Evolutionary conservation across 176 grass and related monocot genomes (phyloP).

Genomic region (Otatea glauca): DNA sequence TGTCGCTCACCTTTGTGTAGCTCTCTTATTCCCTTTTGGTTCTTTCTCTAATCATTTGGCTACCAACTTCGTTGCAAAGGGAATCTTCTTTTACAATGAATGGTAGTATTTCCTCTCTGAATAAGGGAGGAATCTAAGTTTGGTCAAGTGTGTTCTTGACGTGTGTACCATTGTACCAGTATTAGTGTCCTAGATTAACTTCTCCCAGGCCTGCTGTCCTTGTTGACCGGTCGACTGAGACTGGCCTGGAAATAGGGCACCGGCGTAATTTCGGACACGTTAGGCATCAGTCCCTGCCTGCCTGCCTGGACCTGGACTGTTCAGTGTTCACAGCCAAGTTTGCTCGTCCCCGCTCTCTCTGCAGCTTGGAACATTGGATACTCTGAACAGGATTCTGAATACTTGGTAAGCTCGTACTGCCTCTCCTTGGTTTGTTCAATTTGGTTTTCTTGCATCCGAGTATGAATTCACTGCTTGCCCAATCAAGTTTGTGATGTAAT

Average conservation of each 20-base stretch:
- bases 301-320: constrained; percentile 3
- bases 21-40: neutral
- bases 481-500: neutral
- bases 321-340: constrained; percentile 4
- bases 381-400: constrained; percentile 7
- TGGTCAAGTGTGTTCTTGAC: constrained; percentile 47
- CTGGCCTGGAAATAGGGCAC: constrained; percentile 29
- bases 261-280: constrained; percentile 27
- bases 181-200: constrained; percentile 41
- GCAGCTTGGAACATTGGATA: constrained; percentile 34
- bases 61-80: constrained; percentile 28
- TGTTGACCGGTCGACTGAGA: constrained; percentile 45
- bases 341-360: neutral
- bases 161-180: constrained; percentile 5
- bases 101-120: constrained; percentile 27
- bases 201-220: constrained; percentile 18
- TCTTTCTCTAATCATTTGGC: constrained; percentile 29
- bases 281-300: neutral
- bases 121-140: constrained; percentile 42
- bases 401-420: neutral
- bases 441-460: neutral
- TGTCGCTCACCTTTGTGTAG: neutral
- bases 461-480: neutral
- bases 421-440: neutral
- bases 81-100: constrained; percentile 21